phyloP scores from a whole-genome alignment of 805 yeast species.

The Kuraishia molischiana region DNA sequence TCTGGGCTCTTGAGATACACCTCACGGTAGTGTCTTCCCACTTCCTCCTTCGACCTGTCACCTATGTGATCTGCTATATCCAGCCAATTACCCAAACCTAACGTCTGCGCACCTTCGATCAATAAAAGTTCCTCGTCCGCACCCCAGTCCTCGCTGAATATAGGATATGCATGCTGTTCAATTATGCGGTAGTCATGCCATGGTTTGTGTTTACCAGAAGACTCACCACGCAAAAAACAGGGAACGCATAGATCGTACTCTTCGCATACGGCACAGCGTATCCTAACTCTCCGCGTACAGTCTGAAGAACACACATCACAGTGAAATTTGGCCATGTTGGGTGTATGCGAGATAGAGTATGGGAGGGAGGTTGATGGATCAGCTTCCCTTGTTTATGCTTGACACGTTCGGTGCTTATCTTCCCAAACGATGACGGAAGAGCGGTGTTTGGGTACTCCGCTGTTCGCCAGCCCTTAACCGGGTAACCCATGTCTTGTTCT shows the following conservation, averaged over 20 bases:
- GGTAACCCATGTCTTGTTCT: too few species aligned
- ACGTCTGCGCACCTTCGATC: constrained; percentile 84
- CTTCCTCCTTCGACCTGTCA: constrained; percentile 85
- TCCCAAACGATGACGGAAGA: too few species aligned
- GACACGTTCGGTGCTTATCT: too few species aligned
- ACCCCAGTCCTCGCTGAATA: constrained; percentile 89
- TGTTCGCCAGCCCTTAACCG: too few species aligned
- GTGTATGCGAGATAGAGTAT: neutral
- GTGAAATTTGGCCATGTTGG: constrained; percentile 46
- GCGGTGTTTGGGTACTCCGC: too few species aligned
- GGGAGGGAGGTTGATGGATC: too few species aligned
- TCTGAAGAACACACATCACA: constrained; percentile 97
- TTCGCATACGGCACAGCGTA: constrained; percentile 83
- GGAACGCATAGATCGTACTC: constrained; percentile 98
- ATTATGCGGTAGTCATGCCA: constrained; percentile 87
- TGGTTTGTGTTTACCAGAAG: constrained; percentile 83
- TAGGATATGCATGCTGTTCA: constrained; percentile 93
- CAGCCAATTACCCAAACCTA: constrained; percentile 96
- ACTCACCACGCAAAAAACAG: constrained; percentile 80
- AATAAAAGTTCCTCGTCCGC: constrained; percentile 92
- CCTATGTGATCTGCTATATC: constrained; percentile 97
- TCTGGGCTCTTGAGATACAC: constrained; percentile 58
- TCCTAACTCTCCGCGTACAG: constrained; percentile 85
- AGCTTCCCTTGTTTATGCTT: too few species aligned
- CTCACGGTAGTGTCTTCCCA: constrained; percentile 68